phyloP scores from a whole-genome alignment of 2,329 filamentous ascomycete species.

The Plenodomus tracheiphilus region DNA sequence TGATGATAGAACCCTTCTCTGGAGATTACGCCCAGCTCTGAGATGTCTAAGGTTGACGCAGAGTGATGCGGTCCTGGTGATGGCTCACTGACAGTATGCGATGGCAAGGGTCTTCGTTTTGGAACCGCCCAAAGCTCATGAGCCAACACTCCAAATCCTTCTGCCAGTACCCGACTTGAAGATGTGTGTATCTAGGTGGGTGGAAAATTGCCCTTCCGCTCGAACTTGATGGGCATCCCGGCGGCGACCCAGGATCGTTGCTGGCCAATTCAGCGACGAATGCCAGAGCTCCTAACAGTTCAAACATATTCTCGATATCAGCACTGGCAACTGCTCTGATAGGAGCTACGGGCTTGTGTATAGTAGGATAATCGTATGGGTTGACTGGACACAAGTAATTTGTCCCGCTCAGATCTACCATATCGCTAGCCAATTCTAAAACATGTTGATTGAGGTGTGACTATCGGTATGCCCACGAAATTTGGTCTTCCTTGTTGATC shows the following conservation, averaged over 20 bases:
- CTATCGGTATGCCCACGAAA: background rate
- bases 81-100: slow-evolving; percentile 9
- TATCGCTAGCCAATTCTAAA: slow-evolving; percentile 16
- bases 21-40: background rate
- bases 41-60: background rate
- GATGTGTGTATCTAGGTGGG: background rate
- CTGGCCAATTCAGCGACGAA: slow-evolving; percentile 11
- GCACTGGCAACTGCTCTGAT: background rate
- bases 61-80: background rate
- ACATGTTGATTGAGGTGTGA: background rate
- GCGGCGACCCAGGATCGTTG: slow-evolving; percentile 7
- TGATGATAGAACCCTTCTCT: background rate
- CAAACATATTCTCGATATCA: slow-evolving; percentile 2
- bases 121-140: slow-evolving; percentile 5
- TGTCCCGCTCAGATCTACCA: slow-evolving; percentile 18
- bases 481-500: background rate
- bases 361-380: slow-evolving; percentile 13
- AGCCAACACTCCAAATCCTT: background rate
- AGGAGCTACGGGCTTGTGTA: background rate
- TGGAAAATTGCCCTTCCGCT: background rate
- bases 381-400: slow-evolving; percentile 23
- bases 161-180: background rate
- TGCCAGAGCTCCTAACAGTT: slow-evolving; percentile 12
- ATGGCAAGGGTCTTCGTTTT: slow-evolving; percentile 7
- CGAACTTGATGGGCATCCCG: background rate